These are phyloP conservation scores for Xylaria sp. DNA, from an alignment of 2,329 filamentous ascomycete species.

Conservation along the genomic window DNA sequence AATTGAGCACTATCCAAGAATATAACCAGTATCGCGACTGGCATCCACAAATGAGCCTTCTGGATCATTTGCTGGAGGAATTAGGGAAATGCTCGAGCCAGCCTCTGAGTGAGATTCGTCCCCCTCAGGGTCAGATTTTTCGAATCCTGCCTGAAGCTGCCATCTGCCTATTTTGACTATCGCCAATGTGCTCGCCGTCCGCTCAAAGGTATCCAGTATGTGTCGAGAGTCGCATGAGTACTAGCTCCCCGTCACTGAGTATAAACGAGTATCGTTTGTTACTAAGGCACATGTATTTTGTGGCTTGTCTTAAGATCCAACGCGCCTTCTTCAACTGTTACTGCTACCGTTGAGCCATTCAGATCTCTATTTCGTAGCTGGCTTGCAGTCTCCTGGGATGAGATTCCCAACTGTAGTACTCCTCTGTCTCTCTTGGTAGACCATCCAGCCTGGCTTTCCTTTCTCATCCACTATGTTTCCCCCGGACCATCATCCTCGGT, in stretches of 20 bases:
- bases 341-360: conserved; percentile 9
- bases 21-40: background rate
- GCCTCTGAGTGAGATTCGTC: background rate
- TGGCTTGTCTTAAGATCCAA: conserved; percentile 15
- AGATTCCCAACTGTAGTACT: background rate
- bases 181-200: background rate
- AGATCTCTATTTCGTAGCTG: conserved; percentile 24
- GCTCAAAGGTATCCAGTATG: background rate
- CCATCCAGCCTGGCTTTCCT: background rate
- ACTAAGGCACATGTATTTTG: background rate
- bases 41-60: background rate
- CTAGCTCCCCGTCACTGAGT: background rate
- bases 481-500: background rate
- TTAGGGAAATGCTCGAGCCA: background rate
- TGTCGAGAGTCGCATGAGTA: background rate
- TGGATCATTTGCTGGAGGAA: background rate
- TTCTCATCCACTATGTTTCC: background rate
- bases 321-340: conserved; percentile 2
- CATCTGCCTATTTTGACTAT: background rate
- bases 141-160: background rate
- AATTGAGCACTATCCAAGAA: background rate
- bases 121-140: background rate
- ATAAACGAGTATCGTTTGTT: background rate
- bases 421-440: background rate
- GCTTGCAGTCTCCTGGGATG: conserved; percentile 26